phyloP scores from a whole-genome alignment of 2,329 filamentous ascomycete genomes.

The Sporothrix protearum region DNA sequence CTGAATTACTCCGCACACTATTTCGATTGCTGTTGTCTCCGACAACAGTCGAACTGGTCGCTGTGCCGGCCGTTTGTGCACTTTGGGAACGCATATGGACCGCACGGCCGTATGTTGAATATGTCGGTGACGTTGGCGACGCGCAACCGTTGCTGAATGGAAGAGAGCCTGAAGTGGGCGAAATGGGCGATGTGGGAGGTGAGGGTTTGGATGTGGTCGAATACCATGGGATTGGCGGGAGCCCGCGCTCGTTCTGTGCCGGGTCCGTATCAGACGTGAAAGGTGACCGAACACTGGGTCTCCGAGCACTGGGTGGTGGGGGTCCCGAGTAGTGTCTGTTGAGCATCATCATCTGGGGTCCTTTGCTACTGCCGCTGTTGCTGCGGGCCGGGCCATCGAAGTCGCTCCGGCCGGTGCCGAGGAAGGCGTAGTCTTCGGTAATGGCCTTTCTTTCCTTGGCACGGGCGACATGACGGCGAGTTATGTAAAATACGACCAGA shows the following conservation, averaged over 20 bases:
- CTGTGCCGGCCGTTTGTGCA: conserved; percentile 17
- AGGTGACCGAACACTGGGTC: neutral
- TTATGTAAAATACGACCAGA: conserved; percentile 12
- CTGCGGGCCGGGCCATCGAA: neutral
- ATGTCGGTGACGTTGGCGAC: too few relatives aligned
- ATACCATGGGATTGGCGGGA: conserved; percentile 25
- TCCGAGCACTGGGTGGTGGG: conserved; percentile 18
- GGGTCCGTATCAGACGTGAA: neutral
- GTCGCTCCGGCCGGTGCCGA: conserved; percentile 35
- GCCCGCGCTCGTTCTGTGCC: conserved; percentile 22
- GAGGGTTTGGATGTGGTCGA: neutral
- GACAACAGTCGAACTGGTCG: conserved; percentile 23
- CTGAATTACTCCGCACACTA: conserved; percentile 22
- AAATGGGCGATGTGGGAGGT: conserved; percentile 6
- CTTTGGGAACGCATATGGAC: conserved; percentile 23
- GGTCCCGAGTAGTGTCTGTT: conserved; percentile 23
- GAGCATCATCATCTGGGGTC: neutral
- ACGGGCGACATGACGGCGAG: conserved; percentile 15
- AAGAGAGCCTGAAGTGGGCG: neutral
- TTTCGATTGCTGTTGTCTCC: conserved; percentile 23
- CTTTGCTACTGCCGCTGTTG: neutral
- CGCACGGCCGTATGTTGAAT: neutral
- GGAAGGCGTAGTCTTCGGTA: conserved; percentile 38
- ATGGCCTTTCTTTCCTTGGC: neutral
- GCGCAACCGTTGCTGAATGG: neutral